Percentiles rank a stretch among this genome's conserved stretches.
phyloP scores from a whole-genome alignment of 2,329 filamentous ascomycete genomes.

The Monascus ruber region DNA sequence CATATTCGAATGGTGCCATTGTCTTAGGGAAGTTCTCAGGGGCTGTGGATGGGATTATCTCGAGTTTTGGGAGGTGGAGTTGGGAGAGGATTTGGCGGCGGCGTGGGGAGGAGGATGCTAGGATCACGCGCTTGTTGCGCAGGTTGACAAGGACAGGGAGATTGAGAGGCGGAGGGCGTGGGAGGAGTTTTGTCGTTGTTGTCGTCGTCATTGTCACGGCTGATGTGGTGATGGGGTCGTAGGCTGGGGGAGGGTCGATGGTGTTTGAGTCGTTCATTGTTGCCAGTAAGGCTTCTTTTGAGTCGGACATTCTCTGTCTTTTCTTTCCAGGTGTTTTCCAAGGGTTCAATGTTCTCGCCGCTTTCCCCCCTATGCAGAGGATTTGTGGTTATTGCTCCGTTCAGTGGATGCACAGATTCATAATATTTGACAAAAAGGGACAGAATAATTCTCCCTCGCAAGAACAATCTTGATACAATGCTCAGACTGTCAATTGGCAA shows the following conservation, averaged over 20 bases:
- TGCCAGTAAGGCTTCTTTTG: constrained; percentile 16
- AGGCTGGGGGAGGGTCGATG: constrained; percentile 23
- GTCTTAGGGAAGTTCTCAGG: constrained; percentile 77
- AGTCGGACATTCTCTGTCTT: constrained; percentile 16
- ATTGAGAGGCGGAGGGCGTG: constrained; percentile 50
- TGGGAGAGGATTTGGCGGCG: constrained; percentile 66
- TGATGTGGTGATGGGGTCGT: constrained; percentile 12
- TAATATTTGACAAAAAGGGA: not conserved
- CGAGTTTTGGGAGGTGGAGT: constrained; percentile 70
- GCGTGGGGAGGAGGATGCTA: constrained; percentile 81
- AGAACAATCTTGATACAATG: not conserved
- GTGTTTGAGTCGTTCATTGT: constrained; percentile 6
- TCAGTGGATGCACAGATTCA: too few species aligned
- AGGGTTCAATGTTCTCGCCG: not conserved
- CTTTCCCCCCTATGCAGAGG: too few species aligned
- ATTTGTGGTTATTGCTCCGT: too few species aligned
- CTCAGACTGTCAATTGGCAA: too few species aligned
- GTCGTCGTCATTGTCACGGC: not conserved
- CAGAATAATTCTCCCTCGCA: not conserved
- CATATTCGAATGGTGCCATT: constrained; percentile 79
- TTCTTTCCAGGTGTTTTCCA: not conserved
- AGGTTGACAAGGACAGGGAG: constrained; percentile 70
- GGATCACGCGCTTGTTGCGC: constrained; percentile 67
- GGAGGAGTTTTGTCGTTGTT: constrained; percentile 15
- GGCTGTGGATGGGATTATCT: constrained; percentile 71